phyloP scores from a whole-genome alignment of 805 yeast genomes.

The Ogataea haglerorum region DNA sequence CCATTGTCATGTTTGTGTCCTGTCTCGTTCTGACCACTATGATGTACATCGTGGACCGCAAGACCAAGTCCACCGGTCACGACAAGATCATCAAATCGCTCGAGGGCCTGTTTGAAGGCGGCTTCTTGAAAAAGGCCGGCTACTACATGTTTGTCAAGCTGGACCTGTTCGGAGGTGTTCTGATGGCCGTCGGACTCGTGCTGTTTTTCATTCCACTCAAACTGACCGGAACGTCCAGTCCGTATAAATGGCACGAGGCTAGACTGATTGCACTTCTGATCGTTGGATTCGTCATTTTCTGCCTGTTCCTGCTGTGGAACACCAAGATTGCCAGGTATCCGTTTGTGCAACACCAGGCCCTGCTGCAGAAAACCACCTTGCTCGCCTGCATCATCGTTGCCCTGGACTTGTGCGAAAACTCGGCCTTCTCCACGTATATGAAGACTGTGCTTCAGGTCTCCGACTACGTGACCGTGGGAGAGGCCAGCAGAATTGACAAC shows the following conservation, averaged over 20 bases:
- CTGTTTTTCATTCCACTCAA: conserved; percentile 2
- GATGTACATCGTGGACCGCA: conserved; percentile 2
- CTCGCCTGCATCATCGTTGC: conserved; percentile 2
- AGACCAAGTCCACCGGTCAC: neutral
- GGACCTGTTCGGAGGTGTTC: conserved; percentile 2
- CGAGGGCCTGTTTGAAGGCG: neutral
- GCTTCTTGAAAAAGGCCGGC: neutral
- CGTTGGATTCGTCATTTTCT: conserved; percentile 3
- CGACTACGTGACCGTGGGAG: conserved; percentile 5
- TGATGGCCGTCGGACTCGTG: conserved; percentile 1
- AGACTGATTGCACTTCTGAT: conserved; percentile 4
- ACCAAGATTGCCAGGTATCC: conserved; percentile 3
- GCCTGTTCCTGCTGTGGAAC: conserved; percentile 5
- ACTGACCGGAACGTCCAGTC: conserved; percentile 1
- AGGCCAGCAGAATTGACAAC: conserved; percentile 4
- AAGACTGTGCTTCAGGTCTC: conserved; percentile 4
- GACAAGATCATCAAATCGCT: neutral
- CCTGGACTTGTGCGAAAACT: conserved; percentile 4
- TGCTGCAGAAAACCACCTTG: conserved; percentile 1
- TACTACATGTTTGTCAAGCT: conserved; percentile 3
- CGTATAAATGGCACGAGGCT: conserved; percentile 5
- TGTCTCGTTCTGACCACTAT: conserved; percentile 1
- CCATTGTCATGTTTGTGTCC: conserved; percentile 3
- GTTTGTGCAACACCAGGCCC: conserved; percentile 1
- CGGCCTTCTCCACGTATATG: conserved; percentile 3